Evolutionary conservation across 495 filamentous ascomycete genomes (phyloP), one percentile per base, ranked within the genome.

Genomic region (Hypoxylon cercidicola): DNA sequence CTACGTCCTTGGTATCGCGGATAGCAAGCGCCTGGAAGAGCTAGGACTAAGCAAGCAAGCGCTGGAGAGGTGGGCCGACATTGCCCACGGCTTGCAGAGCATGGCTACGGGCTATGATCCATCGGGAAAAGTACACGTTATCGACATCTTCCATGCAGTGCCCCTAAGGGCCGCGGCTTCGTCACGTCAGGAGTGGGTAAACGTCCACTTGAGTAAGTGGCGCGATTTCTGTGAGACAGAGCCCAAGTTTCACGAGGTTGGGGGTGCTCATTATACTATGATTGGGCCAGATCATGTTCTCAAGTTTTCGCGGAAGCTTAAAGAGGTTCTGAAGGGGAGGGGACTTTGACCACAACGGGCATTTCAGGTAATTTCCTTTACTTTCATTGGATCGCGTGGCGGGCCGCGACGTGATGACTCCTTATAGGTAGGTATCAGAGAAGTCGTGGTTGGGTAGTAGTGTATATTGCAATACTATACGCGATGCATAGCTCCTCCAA

Each of bases 31-130:
- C 2, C 25, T 76, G 52, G 63, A 54, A 0, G 81, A 83, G 54
- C 69, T 85, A 3, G 79, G 73, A 0, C 55, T 85, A 0, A 66
- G 68, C 6, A 43, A 53, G 39, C 55, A 68, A 9, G 55, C 41
- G 3, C 62, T 81, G 9, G 58, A 60, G 11, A 73, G 68, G 3
- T 85, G 82, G 83, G 74, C 72, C 0, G 61, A 69, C 15, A 34
- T 86, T 2, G 77, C 82, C n/a, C 74, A 69, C 15, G 55, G 45
- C 0, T 43, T 85, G 55, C 82, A 85, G 64, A 69, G 61, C n/a
- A 78, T 82, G 16, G 80, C 78, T 0, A 64, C 67, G 13, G 74
- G 84, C 32, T 88, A 86, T 64, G 84, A 86, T 16, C 84, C 85
- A 0, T 9, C 6, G 1, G 82, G 83, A 0, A 49, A 10, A 0